These are phyloP conservation scores for Sporothrix schenckii DNA, from an alignment of 2,329 filamentous ascomycete genomes.

Conservation along the genomic window DNA sequence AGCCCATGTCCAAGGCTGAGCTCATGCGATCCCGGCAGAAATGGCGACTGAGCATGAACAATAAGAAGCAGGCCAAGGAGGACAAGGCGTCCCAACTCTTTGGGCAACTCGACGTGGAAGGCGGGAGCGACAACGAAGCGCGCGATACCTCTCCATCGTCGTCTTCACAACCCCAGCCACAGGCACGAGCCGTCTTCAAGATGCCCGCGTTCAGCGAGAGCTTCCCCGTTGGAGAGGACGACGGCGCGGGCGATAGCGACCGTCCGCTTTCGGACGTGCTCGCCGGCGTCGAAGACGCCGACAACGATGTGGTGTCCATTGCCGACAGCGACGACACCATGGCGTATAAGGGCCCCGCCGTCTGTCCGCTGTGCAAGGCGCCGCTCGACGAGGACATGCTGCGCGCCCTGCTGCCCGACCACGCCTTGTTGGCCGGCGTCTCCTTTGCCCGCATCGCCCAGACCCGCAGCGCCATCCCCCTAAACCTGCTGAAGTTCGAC, in stretches of 20 bases:
- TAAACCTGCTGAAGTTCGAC: constrained; percentile 53
- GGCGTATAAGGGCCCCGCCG: constrained; percentile 27
- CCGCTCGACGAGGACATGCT: constrained; percentile 60
- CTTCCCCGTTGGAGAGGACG: not conserved
- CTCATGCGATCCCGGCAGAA: constrained; percentile 14
- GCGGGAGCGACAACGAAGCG: not conserved
- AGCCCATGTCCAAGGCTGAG: not conserved
- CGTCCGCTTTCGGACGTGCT: not conserved
- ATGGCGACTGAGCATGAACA: constrained; percentile 2
- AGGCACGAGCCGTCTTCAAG: constrained; percentile 24
- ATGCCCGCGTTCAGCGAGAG: constrained; percentile 8
- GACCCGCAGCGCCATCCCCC: constrained; percentile 10
- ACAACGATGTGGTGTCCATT: not conserved
- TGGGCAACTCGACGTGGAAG: constrained; percentile 14
- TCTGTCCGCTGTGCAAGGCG: constrained; percentile 70
- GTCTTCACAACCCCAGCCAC: not conserved
- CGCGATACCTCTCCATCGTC: not conserved
- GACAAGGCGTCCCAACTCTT: not conserved
- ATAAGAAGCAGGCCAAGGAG: not conserved
- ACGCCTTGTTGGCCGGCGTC: constrained; percentile 5
- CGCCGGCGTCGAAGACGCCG: not conserved
- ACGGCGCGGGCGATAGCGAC: not conserved
- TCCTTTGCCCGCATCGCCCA: not conserved
- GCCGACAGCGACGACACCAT: constrained; percentile 29
- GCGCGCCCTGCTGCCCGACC: constrained; percentile 37